Percentiles rank a stretch among this genome's conserved stretches.
Conservation (phyloP, 2,329 filamentous ascomycete genomes). For the Aspergillus sp. region DNA sequence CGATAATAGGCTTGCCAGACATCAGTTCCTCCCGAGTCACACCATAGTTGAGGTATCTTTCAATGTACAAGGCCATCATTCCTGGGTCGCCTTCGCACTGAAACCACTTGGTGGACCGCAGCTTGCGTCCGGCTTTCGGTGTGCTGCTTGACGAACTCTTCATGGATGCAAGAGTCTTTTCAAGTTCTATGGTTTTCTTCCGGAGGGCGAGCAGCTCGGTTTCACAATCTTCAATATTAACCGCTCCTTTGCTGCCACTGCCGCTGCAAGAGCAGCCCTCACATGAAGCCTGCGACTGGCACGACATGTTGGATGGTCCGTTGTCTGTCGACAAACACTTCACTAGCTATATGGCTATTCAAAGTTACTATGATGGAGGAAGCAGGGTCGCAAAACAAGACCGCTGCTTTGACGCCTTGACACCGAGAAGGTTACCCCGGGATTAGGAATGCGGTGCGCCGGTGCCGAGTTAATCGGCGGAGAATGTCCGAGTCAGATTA, state of each 20-base stretch:
- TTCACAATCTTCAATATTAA: constrained; percentile 47
- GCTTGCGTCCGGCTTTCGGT: constrained; percentile 24
- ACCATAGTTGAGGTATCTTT: constrained; percentile 55
- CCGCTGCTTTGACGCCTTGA: background rate
- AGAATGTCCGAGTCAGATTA: constrained; percentile 7
- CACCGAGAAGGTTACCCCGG: background rate
- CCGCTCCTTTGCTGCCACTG: constrained; percentile 19
- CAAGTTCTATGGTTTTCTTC: constrained; percentile 41
- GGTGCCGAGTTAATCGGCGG: background rate
- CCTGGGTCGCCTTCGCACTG: constrained; percentile 45
- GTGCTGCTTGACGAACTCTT: constrained; percentile 20
- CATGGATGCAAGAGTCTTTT: constrained; percentile 34
- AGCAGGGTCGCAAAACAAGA: background rate
- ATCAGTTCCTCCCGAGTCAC: constrained; percentile 53
- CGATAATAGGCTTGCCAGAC: constrained; percentile 54
- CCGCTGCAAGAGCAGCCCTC: constrained; percentile 38
- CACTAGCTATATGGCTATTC: background rate
- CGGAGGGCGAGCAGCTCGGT: constrained; percentile 42
- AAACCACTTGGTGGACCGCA: constrained; percentile 51
- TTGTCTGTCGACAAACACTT: background rate
- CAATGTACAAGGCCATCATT: constrained; percentile 53
- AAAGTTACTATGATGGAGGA: background rate
- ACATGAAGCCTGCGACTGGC: constrained; percentile 30
- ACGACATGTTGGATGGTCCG: constrained; percentile 18
- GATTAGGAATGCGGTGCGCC: background rate